Evolutionary conservation across 192 early-diverging fungal genomes (phyloP), one percentile per base, ranked within the genome.

Genomic region (Piromyces finnis): DNA sequence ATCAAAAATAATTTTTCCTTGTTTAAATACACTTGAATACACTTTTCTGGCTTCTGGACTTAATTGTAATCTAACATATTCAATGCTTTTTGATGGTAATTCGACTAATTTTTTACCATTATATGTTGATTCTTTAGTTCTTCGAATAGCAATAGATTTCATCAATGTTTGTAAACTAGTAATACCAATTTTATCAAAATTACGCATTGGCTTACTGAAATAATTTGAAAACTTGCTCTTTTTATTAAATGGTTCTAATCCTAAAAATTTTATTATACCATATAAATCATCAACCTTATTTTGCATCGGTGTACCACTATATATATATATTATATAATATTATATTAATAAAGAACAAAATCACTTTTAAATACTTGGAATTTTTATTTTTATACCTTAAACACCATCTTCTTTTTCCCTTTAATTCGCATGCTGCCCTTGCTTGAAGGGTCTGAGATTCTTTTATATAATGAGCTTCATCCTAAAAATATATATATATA

Each of bases 401-500:
- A 17, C 93, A 94, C 97, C 97, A 98, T 27, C 95, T 86, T 18
- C 92, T 84, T 32, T 86, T 83, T 18, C 92, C 92, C 13, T 84
- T 85, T 18, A 98, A 80, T 14, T 89, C 87, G 81, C 88, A 89
- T 22, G 92, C 91, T 0, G 93, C 95, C 79, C 92, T 91, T 7
- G 93, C 86, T 27, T 94, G 93, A 77, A 88, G 84, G 29, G 93
- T 96, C 78, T 86, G 87, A 14, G 90, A 85, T 81, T 93, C 92
- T 80, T 97, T 97, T 81, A 98, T 97, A 27, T 91, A 88, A 84
- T 98, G 96, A 0, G 96, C 96, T 84, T 98, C 96, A 81, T 98
- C 96, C 81, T 85, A 79, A 30, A 28, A 30, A n/a, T n/a, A n/a
- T n/a, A n/a, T n/a, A n/a, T n/a, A n/a, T n/a, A n/a, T n/a, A n/a